Evolutionary conservation across 2,329 filamentous ascomycete genomes (phyloP).

Genomic region (Phyllosticta citriasiana): DNA sequence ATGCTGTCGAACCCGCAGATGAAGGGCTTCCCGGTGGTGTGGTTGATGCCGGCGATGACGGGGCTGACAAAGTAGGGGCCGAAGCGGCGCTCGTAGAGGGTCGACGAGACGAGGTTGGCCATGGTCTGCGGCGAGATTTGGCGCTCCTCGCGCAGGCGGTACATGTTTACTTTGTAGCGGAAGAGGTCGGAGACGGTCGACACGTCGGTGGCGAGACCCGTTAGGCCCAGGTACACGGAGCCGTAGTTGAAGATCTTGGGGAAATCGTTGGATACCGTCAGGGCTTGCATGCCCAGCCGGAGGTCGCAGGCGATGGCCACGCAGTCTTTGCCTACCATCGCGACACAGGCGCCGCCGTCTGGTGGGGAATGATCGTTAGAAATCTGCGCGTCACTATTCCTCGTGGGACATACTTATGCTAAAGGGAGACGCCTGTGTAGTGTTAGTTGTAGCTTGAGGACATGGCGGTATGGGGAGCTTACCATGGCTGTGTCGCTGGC

Average conservation of each 20-base stretch:
- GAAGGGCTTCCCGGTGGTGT: conserved; percentile 88
- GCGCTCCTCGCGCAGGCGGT: conserved; percentile 95
- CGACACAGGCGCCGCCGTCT: conserved; percentile 89
- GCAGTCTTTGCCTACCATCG: conserved; percentile 99
- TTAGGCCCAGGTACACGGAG: conserved; percentile 89
- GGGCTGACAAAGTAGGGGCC: conserved; percentile 94
- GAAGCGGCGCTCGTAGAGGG: conserved; percentile 90
- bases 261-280: conserved; percentile 99
- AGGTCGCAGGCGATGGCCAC: conserved; percentile 99
- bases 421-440: conserved; percentile 71
- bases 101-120: conserved; percentile 80
- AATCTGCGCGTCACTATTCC: conserved; percentile 10
- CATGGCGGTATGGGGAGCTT: conserved; percentile 15
- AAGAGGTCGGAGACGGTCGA: conserved; percentile 91
- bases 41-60: conserved; percentile 89
- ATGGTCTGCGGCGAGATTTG: conserved; percentile 90
- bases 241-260: conserved; percentile 99
- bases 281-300: conserved; percentile 86
- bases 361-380: conserved; percentile 13
- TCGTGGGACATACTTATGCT: conserved; percentile 66
- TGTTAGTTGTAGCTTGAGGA: conserved; percentile 21
- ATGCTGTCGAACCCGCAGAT: conserved; percentile 99
- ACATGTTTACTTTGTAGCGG: conserved; percentile 99
- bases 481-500: conserved; percentile 26
- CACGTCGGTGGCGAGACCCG: conserved; percentile 92